Base-by-base conservation (phyloP, 2,329 filamentous ascomycete species). In the Mycosphaerelloides madeirae region DNA sequence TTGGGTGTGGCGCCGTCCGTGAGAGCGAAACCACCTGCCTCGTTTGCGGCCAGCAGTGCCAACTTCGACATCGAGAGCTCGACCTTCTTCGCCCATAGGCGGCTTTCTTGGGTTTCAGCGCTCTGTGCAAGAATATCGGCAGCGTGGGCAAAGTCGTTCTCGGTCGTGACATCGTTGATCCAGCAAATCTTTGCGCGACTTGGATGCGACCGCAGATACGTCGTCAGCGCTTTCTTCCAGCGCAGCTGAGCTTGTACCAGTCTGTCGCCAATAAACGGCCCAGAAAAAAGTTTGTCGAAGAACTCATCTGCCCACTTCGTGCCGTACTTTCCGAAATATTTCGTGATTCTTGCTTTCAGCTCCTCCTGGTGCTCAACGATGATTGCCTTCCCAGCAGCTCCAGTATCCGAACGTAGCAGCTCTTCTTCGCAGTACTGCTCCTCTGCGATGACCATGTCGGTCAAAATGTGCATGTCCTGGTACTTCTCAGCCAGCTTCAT, bases 71-170 rank as follows among this genome's bases (percentile, higher is more conserved):
- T 75, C 48, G 88, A 95, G 19, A 97, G 72, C 66, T 97, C 85
- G 28, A 95, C 86, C 65, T 94, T 93, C 71, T 95, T 94, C 68
- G 81, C 88, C 91, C 91, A 97, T 3, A 93, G 69, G 56, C 90
- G 84, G 41, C 80, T 78, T 64, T 96, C 90, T 42, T 81, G 79
- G 38, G 76, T 75, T 15, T 83, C 70, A 0, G 87, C 89, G 15
- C 90, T 74, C 6, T 79, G 72, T 33, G 85, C 72, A 36, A 98
- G 75, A 0, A 83, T 84, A 32, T 80, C 70, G 4, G 84, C 83
- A 9, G 91, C 90, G 44, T 80, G 77, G 11, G 79, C 73, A 51
- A 88, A 88, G 57, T 95, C 81, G 46, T 81, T 76, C 61, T 93
- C 86, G 18, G 79, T 77, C 48, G 82, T 75, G 6, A 97, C 77